These are phyloP conservation scores for Lipomyces japonicus DNA, from an alignment of 805 yeast species.

Conservation along the genomic window DNA sequence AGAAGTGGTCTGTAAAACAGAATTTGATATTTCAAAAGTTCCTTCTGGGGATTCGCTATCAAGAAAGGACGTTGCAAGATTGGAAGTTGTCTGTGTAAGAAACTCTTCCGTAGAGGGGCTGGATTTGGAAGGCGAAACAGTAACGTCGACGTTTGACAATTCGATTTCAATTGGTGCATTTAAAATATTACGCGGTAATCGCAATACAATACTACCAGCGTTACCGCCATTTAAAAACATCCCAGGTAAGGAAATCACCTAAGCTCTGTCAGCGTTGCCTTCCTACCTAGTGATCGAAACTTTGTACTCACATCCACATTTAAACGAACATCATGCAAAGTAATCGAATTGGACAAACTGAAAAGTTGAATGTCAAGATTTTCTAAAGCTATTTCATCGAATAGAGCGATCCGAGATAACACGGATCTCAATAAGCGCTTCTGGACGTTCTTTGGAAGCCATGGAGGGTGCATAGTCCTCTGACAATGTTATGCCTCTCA, in stretches of 20 bases:
- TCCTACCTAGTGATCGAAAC: background rate
- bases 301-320: slow-evolving; percentile 22
- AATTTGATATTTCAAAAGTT: slow-evolving; percentile 12
- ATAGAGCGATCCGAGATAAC: slow-evolving; percentile 72
- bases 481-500: too few species aligned
- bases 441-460: slow-evolving; percentile 86
- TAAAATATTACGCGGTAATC: slow-evolving; percentile 39
- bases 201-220: slow-evolving; percentile 20
- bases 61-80: slow-evolving; percentile 50
- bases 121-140: slow-evolving; percentile 40
- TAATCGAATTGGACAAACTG: slow-evolving; percentile 49
- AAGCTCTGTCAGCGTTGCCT: background rate
- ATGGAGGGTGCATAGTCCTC: slow-evolving; percentile 36
- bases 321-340: slow-evolving; percentile 26
- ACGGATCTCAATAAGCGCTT: slow-evolving; percentile 75
- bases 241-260: slow-evolving; percentile 29
- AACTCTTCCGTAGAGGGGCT: slow-evolving; percentile 41
- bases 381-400: slow-evolving; percentile 76
- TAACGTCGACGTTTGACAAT: slow-evolving; percentile 53
- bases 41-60: slow-evolving; percentile 42
- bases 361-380: slow-evolving; percentile 75
- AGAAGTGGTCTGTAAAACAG: slow-evolving; percentile 16
- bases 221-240: slow-evolving; percentile 25
- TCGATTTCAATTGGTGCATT: slow-evolving; percentile 54
- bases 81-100: slow-evolving; percentile 69